A percentile compares a stretch with the other conserved stretches of the same genome.
phyloP scores from a whole-genome alignment of 495 filamentous ascomycete genomes.

The Aspergillus cristatus region DNA sequence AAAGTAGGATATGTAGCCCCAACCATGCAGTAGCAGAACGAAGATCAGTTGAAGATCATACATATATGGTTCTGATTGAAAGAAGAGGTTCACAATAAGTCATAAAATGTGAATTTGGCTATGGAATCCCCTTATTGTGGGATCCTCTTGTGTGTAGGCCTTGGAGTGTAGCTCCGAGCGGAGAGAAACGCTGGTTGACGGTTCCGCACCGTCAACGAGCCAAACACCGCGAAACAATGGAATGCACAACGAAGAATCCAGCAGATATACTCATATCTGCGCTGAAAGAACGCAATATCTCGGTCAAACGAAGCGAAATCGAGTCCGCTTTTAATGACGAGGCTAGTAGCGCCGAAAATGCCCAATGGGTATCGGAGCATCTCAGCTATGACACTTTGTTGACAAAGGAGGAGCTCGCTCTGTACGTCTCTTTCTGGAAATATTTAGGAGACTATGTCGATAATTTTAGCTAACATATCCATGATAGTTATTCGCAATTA shows the following conservation, averaged over 20 bases:
- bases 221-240: not conserved
- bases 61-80: too few species aligned
- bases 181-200: too few species aligned
- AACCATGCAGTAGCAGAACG: too few species aligned
- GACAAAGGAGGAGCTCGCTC: slow-evolving; percentile 29
- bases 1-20: too few species aligned
- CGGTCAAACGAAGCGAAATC: slow-evolving; percentile 18
- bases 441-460: not conserved
- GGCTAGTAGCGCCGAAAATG: slow-evolving; percentile 8
- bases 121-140: too few species aligned
- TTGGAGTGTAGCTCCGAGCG: too few species aligned
- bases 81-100: too few species aligned
- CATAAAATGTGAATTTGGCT: too few species aligned
- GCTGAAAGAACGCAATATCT: slow-evolving; percentile 24
- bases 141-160: too few species aligned
- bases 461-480: too few species aligned
- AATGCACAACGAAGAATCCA: slow-evolving; percentile 3
- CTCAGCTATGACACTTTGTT: slow-evolving; percentile 26
- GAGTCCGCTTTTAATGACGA: slow-evolving; percentile 19
- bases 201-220: not conserved
- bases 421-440: slow-evolving; percentile 16
- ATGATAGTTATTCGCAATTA: slow-evolving; percentile 24
- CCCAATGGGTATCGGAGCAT: slow-evolving; percentile 27
- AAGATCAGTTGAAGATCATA: too few species aligned
- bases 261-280: slow-evolving; percentile 7